Evolutionary conservation across 495 filamentous ascomycete genomes (phyloP).

Genomic region (Thozetella sp.): DNA sequence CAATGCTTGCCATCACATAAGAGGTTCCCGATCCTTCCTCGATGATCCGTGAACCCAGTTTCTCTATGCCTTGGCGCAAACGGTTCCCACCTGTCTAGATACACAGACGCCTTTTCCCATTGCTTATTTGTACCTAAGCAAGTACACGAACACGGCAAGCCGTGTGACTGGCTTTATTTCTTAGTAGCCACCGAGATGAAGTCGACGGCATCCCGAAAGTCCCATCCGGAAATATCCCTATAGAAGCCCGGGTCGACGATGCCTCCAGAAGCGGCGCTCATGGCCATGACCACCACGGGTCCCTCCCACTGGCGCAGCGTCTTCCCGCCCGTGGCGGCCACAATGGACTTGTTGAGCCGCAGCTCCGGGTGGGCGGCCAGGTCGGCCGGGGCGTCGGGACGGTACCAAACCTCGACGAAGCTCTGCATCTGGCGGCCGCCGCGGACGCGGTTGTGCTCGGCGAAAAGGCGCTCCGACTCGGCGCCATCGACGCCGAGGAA

Average conservation of each 20-base stretch:
- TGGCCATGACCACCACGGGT: slow-evolving; percentile 1
- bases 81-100: too few relatives aligned
- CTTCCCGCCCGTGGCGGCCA: background rate
- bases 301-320: background rate
- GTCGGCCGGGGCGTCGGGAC: background rate
- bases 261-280: background rate
- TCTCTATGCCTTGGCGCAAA: too few relatives aligned
- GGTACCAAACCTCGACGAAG: slow-evolving; percentile 4
- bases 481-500: slow-evolving; percentile 5
- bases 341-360: background rate
- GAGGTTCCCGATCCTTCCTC: too few relatives aligned
- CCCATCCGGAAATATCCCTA: background rate
- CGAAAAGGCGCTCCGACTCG: background rate
- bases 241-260: slow-evolving; percentile 4
- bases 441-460: slow-evolving; percentile 5
- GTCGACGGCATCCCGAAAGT: slow-evolving; percentile 6
- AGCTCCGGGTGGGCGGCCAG: background rate
- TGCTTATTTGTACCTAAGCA: too few relatives aligned
- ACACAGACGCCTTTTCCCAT: too few relatives aligned
- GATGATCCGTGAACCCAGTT: too few relatives aligned
- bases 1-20: too few relatives aligned
- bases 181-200: background rate
- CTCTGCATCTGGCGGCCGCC: background rate
- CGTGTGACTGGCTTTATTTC: too few relatives aligned
- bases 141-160: too few relatives aligned